A percentile compares a stretch with the other conserved stretches of the same genome.
These are phyloP conservation scores for Quercus rubra DNA, from an alignment of 306 rosid genomes.

Conservation along the genomic window DNA sequence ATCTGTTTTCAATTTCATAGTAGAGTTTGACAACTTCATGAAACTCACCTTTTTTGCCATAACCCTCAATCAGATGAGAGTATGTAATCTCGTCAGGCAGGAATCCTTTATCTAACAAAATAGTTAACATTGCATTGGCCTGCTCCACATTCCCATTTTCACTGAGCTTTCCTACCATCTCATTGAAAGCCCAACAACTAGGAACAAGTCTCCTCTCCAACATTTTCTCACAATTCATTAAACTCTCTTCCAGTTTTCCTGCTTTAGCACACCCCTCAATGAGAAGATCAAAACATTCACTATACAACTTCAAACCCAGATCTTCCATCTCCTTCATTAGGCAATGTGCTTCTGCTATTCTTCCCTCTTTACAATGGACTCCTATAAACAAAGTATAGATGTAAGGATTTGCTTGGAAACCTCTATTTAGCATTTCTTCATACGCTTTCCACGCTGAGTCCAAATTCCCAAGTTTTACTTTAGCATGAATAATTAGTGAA, in stretches of 20 bases:
- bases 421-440: constrained; percentile 63
- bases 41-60: constrained; percentile 35
- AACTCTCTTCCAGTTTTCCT: constrained; percentile 43
- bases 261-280: constrained; percentile 54
- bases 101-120: constrained; percentile 61
- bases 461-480: constrained; percentile 41
- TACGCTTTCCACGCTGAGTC: constrained; percentile 39
- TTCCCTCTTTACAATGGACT: constrained; percentile 43
- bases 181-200: constrained; percentile 57
- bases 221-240: constrained; percentile 51
- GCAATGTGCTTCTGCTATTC: constrained; percentile 45
- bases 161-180: constrained; percentile 51
- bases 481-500: constrained; percentile 53
- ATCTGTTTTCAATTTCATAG: constrained; percentile 64
- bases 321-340: constrained; percentile 64
- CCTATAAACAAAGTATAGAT: constrained; percentile 46
- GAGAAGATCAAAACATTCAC: constrained; percentile 51
- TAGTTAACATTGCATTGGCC: constrained; percentile 55
- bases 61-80: constrained; percentile 51
- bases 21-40: constrained; percentile 63
- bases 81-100: constrained; percentile 56
- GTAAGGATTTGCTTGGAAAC: constrained; percentile 63
- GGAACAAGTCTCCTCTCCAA: constrained; percentile 56
- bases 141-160: constrained; percentile 44
- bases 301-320: constrained; percentile 52